Evolutionary conservation across 2,329 filamentous ascomycete species (phyloP).

Genomic region (Microcyclosporella mali): DNA sequence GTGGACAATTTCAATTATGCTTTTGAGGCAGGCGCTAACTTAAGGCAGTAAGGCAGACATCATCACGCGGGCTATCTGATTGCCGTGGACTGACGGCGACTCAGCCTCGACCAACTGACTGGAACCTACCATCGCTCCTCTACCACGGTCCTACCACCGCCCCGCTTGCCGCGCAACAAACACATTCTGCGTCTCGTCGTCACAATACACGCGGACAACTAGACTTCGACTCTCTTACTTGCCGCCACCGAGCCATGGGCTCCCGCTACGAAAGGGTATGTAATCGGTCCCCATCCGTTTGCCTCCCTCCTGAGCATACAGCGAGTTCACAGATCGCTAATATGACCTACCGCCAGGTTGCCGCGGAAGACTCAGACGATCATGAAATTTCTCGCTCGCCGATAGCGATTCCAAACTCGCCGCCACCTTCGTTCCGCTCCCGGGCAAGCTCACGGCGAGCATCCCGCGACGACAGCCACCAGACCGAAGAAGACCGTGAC

Average conservation of each 20-base stretch:
- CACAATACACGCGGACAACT: too few relatives aligned
- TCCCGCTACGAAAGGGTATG: conserved; percentile 47
- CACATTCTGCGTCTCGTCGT: too few relatives aligned
- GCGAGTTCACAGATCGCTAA: conserved; percentile 13
- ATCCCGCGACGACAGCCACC: conserved; percentile 47
- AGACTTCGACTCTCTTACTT: background rate
- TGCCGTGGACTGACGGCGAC: too few relatives aligned
- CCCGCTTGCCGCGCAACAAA: too few relatives aligned
- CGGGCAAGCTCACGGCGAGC: conserved; percentile 63
- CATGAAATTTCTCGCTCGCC: conserved; percentile 27
- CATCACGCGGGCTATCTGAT: too few relatives aligned
- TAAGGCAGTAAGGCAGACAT: too few relatives aligned
- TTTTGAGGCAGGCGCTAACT: too few relatives aligned
- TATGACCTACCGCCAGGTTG: conserved; percentile 22
- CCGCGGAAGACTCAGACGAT: conserved; percentile 40
- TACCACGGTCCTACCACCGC: too few relatives aligned
- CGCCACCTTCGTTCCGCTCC: conserved; percentile 79
- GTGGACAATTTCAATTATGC: too few relatives aligned
- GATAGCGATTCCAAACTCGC: conserved; percentile 42
- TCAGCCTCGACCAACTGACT: too few relatives aligned
- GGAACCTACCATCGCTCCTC: too few relatives aligned
- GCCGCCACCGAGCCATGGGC: conserved; percentile 34
- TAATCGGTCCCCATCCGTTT: conserved; percentile 15
- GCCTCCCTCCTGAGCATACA: conserved; percentile 8
- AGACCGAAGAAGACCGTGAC: conserved; percentile 63